phyloP scores from a whole-genome alignment of 2,329 filamentous ascomycete genomes.

The Botrytis squamosa region DNA sequence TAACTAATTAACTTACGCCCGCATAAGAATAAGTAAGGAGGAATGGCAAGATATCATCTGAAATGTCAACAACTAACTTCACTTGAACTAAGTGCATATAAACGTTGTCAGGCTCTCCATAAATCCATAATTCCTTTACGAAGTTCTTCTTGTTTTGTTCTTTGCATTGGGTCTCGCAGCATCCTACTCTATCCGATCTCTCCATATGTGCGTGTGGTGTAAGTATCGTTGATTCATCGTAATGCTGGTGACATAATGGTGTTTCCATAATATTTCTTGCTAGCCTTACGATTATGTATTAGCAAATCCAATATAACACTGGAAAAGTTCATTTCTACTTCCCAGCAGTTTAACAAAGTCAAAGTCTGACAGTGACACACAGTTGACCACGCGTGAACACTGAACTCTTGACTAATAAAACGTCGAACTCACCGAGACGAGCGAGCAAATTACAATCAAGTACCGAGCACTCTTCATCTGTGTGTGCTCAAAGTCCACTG shows the following conservation, averaged over 20 bases:
- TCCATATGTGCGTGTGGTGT: background rate
- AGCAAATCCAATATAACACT: background rate
- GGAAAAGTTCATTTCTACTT: background rate
- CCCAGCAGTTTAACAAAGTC: background rate
- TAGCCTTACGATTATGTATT: background rate
- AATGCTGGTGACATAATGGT: conserved; percentile 8
- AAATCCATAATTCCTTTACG: background rate
- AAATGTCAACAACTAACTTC: background rate
- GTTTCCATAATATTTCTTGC: conserved; percentile 2
- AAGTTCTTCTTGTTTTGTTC: background rate
- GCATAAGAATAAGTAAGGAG: background rate
- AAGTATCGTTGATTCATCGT: conserved; percentile 4
- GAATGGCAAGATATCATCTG: background rate
- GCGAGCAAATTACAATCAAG: conserved; percentile 7
- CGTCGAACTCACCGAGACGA: background rate
- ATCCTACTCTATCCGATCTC: background rate
- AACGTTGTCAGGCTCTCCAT: conserved; percentile 11
- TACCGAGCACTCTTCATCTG: background rate
- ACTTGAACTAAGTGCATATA: conserved; percentile 7
- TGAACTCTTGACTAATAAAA: conserved; percentile 3
- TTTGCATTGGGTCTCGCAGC: background rate
- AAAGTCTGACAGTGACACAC: conserved; percentile 13
- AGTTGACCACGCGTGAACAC: conserved; percentile 9
- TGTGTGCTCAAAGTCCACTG: background rate
- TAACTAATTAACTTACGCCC: background rate